These are phyloP conservation scores for Aspergillus brasiliensis DNA, from an alignment of 2,329 filamentous ascomycete species.

Conservation along the genomic window DNA sequence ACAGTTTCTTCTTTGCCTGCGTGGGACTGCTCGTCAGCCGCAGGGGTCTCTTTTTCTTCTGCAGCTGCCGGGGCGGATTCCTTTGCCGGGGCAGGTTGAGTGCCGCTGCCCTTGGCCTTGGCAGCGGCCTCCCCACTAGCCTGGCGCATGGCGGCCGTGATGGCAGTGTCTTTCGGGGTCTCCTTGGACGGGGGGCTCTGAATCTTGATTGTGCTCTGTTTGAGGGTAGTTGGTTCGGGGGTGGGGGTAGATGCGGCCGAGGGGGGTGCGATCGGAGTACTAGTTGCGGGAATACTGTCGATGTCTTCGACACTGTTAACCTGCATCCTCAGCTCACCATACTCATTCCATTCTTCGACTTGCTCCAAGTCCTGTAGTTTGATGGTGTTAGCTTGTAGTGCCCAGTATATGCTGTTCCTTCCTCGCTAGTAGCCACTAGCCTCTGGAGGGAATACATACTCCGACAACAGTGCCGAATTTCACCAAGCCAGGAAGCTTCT, in stretches of 20 bases:
- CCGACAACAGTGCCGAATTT: slow-evolving; percentile 84
- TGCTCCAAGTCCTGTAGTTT: slow-evolving; percentile 77
- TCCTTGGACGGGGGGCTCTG: slow-evolving; percentile 42
- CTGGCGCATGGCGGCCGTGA: slow-evolving; percentile 47
- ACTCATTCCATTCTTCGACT: slow-evolving; percentile 99
- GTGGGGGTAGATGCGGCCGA: slow-evolving; percentile 28
- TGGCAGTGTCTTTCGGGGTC: slow-evolving; percentile 38
- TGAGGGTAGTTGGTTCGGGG: slow-evolving; percentile 26
- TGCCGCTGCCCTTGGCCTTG: slow-evolving; percentile 36
- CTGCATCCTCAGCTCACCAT: slow-evolving; percentile 88
- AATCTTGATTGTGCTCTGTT: slow-evolving; percentile 44
- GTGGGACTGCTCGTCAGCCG: slow-evolving; percentile 17
- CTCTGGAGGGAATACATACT: slow-evolving; percentile 57
- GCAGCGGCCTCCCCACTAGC: slow-evolving; percentile 45
- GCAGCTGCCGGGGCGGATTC: slow-evolving; percentile 6
- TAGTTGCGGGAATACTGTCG: slow-evolving; percentile 35
- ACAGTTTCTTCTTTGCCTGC: slow-evolving; percentile 21
- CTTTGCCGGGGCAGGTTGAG: slow-evolving; percentile 9
- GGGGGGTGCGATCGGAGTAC: slow-evolving; percentile 28
- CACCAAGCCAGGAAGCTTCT: slow-evolving; percentile 85
- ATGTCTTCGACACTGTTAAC: slow-evolving; percentile 55
- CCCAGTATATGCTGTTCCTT: not conserved
- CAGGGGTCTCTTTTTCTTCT: slow-evolving; percentile 19
- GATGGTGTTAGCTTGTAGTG: slow-evolving; percentile 11
- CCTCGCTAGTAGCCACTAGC: not conserved